Evolutionary conservation across 1,139 yeast genomes (phyloP).

Genomic region (Yamadazyma triangularis): DNA sequence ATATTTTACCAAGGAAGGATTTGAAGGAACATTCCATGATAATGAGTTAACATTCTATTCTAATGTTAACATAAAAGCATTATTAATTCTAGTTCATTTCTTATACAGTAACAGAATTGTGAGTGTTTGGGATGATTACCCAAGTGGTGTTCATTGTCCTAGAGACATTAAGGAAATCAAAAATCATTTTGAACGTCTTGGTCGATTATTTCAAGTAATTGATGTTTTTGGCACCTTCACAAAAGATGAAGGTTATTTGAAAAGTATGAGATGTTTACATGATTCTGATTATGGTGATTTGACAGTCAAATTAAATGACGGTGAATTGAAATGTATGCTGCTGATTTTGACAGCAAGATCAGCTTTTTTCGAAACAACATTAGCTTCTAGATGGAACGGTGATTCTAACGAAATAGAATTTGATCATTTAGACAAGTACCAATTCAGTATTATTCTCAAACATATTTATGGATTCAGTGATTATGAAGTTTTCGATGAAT

Average conservation of each 20-base stretch:
- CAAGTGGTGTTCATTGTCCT: constrained; percentile 15
- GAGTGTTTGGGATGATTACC: constrained; percentile 22
- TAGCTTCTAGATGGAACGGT: constrained; percentile 52
- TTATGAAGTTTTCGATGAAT: constrained; percentile 39
- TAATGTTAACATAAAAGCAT: constrained; percentile 20
- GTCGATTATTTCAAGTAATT: constrained; percentile 15
- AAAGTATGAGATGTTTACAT: constrained; percentile 12
- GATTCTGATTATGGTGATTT: constrained; percentile 12
- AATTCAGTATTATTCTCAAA: constrained; percentile 49
- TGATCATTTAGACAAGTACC: constrained; percentile 33
- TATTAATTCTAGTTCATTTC: constrained; percentile 29
- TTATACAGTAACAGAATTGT: constrained; percentile 28
- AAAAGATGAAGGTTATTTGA: constrained; percentile 10
- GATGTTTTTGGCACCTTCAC: constrained; percentile 13
- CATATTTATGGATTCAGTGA: constrained; percentile 58
- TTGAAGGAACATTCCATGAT: constrained; percentile 21
- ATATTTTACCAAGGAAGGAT: constrained; percentile 13
- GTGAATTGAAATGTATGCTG: constrained; percentile 41
- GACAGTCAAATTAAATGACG: constrained; percentile 35
- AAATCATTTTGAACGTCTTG: constrained; percentile 16
- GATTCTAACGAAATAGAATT: constrained; percentile 26
- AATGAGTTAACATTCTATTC: constrained; percentile 14
- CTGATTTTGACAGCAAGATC: constrained; percentile 51
- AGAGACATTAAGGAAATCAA: constrained; percentile 16
- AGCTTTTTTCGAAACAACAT: constrained; percentile 58